A percentile compares a stretch with the other conserved stretches of the same genome.
Conservation (phyloP, 129 eudicot genomes). For the Pittosporum tobira region DNA sequence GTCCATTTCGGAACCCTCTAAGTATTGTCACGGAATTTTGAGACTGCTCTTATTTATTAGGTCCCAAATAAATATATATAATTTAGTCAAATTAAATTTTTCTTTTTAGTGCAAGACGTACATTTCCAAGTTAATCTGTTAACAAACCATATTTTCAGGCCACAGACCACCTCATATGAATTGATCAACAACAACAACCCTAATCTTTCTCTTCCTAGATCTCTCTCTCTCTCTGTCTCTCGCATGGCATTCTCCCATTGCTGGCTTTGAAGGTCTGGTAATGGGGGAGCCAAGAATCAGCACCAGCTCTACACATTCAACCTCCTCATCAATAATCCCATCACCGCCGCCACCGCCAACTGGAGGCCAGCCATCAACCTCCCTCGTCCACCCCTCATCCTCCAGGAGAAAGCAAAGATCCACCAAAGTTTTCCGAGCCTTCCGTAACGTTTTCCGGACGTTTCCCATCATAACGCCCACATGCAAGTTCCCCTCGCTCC, state of each 20-base stretch:
- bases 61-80: background rate
- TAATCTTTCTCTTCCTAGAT: background rate
- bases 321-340: slow-evolving; percentile 27
- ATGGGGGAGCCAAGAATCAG: slow-evolving; percentile 30
- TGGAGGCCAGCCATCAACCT: too few relatives aligned
- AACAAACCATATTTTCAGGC: slow-evolving; percentile 13
- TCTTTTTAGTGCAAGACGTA: too few relatives aligned
- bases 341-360: slow-evolving; percentile 20
- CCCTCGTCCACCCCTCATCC: slow-evolving; percentile 26
- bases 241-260: slow-evolving; percentile 23
- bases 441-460: slow-evolving; percentile 45
- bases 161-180: background rate
- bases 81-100: background rate
- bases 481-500: slow-evolving; percentile 37
- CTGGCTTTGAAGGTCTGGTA: slow-evolving; percentile 30
- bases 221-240: slow-evolving; percentile 9
- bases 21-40: background rate
- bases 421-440: slow-evolving; percentile 32
- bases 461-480: slow-evolving; percentile 52
- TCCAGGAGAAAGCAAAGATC: slow-evolving; percentile 32
- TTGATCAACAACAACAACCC: slow-evolving; percentile 5
- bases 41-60: background rate
- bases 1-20: background rate
- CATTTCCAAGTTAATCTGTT: too few relatives aligned
- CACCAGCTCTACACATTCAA: slow-evolving; percentile 15